phyloP scores from a whole-genome alignment of 768 basidiomycete species.

The Leccinum sublutescens region DNA sequence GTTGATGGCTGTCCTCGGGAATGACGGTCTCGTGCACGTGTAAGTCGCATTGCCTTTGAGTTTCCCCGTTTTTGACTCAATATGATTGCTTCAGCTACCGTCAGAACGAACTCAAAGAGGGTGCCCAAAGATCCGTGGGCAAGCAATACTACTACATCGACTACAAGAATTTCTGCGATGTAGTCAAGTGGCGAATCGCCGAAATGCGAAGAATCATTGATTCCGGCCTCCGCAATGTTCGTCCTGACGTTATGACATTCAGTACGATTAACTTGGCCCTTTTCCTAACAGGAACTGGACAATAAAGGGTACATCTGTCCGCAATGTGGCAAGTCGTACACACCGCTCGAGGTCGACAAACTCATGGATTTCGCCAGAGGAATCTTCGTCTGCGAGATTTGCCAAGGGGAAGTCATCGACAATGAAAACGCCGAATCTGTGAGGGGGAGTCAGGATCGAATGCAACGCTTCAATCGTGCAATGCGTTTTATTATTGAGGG shows the following conservation, averaged over 20 bases:
- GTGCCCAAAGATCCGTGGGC: constrained; percentile 81
- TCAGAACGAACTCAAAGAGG: constrained; percentile 89
- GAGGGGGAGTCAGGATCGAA: constrained; percentile 84
- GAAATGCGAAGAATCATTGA: constrained; percentile 92
- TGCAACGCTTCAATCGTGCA: constrained; percentile 93
- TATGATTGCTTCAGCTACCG: constrained; percentile 47
- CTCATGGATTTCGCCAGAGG: constrained; percentile 71
- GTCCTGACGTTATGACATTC: constrained; percentile 22
- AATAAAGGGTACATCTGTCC: constrained; percentile 98
- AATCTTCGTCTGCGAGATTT: constrained; percentile 83
- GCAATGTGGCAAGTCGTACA: constrained; percentile 79
- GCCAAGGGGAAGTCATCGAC: constrained; percentile 81
- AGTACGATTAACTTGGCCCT: not conserved
- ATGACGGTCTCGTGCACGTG: constrained; percentile 78
- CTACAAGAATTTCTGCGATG: constrained; percentile 93
- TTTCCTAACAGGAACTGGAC: constrained; percentile 73
- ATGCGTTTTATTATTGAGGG: constrained; percentile 87
- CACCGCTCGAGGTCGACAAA: constrained; percentile 80
- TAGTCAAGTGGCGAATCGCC: constrained; percentile 95
- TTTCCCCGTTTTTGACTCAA: constrained; percentile 4
- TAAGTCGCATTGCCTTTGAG: constrained; percentile 36
- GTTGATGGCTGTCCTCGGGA: constrained; percentile 77
- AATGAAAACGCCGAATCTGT: constrained; percentile 90
- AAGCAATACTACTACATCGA: constrained; percentile 97
- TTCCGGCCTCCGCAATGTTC: constrained; percentile 81